Conservation (phyloP, 2,329 filamentous ascomycete genomes). For the Venturia effusa region DNA sequence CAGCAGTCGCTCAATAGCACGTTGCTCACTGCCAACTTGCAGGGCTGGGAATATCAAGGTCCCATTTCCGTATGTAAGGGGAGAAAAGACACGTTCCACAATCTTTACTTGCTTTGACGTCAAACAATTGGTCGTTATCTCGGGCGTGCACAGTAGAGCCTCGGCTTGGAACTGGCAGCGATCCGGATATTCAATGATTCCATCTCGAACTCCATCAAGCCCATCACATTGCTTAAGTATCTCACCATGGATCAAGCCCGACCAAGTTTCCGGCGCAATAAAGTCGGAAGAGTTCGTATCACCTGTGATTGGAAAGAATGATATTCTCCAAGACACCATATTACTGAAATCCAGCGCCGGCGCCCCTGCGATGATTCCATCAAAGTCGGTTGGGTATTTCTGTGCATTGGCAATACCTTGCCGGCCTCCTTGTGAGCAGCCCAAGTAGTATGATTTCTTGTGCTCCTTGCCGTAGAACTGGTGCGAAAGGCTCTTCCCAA, state of each 20-base stretch:
- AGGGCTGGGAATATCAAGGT: constrained; percentile 10
- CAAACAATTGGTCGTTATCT: constrained; percentile 50
- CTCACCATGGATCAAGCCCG: constrained; percentile 29
- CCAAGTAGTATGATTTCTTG: constrained; percentile 30
- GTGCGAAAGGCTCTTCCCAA: constrained; percentile 31
- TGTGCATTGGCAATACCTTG: constrained; percentile 22
- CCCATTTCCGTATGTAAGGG: constrained; percentile 1
- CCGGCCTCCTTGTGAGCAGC: constrained; percentile 27
- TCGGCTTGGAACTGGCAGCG: constrained; percentile 32
- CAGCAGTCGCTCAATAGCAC: constrained; percentile 5
- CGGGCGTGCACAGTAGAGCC: constrained; percentile 81
- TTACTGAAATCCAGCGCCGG: constrained; percentile 30
- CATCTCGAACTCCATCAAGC: constrained; percentile 38
- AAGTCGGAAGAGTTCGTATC: constrained; percentile 25
- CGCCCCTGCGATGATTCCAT: constrained; percentile 22
- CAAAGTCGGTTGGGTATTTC: constrained; percentile 25
- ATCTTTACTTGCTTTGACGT: neutral
- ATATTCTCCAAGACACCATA: constrained; percentile 33
- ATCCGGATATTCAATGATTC: constrained; percentile 36
- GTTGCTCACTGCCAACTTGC: constrained; percentile 13
- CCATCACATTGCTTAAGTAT: constrained; percentile 39
- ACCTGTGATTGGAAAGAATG: constrained; percentile 32
- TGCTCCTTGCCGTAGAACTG: constrained; percentile 29
- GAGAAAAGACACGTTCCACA: constrained; percentile 3
- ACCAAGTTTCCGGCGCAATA: constrained; percentile 29